These are phyloP conservation scores for Penicillium canariense DNA, from an alignment of 495 filamentous ascomycete genomes.

Conservation along the genomic window DNA sequence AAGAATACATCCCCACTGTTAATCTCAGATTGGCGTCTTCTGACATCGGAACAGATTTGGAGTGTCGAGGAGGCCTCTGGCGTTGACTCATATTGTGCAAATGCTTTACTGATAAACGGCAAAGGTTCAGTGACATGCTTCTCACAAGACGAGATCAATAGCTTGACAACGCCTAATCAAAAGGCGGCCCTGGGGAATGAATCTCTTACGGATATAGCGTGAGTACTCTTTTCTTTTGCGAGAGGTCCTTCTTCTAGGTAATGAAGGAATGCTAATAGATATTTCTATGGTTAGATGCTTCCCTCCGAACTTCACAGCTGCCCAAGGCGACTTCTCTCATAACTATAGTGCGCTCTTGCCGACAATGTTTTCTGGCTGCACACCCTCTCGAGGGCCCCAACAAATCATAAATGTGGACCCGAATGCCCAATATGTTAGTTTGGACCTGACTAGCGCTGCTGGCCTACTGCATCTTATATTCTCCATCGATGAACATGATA, in stretches of 20 bases:
- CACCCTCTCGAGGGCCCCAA: slow-evolving; percentile 24
- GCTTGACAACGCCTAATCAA: slow-evolving; percentile 28
- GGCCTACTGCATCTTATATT: slow-evolving; percentile 24
- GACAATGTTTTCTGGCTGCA: slow-evolving; percentile 33
- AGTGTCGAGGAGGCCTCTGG: slow-evolving; percentile 35
- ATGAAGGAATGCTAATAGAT: not conserved
- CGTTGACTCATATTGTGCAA: slow-evolving; percentile 43
- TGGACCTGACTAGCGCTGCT: slow-evolving; percentile 31
- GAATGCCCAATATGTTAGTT: slow-evolving; percentile 27
- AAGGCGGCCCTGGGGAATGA: slow-evolving; percentile 25
- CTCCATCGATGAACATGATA: slow-evolving; percentile 41
- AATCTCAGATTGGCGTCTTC: slow-evolving; percentile 54
- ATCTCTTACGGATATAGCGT: slow-evolving; percentile 51
- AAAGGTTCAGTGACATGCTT: slow-evolving; percentile 51
- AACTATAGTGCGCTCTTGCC: slow-evolving; percentile 22
- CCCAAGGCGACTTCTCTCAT: slow-evolving; percentile 22
- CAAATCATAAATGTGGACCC: slow-evolving; percentile 32
- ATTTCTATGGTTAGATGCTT: slow-evolving; percentile 18
- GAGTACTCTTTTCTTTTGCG: slow-evolving; percentile 1
- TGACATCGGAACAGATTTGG: slow-evolving; percentile 48
- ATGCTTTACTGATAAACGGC: slow-evolving; percentile 56
- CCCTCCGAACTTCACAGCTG: slow-evolving; percentile 15
- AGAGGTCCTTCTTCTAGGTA: not conserved
- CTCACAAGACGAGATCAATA: slow-evolving; percentile 34
- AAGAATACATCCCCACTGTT: slow-evolving; percentile 42